Conservation (phyloP, 1,139 yeast genomes). For the Hemisphaericaspora xylofermentans region DNA sequence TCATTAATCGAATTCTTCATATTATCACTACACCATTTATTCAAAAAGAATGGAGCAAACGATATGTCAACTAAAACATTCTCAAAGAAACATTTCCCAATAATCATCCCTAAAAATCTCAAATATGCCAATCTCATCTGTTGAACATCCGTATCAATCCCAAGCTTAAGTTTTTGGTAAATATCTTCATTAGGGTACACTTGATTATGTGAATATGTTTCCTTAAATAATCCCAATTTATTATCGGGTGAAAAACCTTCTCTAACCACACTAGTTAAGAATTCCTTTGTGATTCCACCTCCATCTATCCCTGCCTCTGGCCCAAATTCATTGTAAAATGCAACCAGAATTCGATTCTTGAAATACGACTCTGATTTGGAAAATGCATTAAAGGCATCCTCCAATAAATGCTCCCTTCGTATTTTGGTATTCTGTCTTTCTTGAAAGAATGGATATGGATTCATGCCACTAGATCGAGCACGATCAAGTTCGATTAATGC, state of each 20-base stretch:
- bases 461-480: conserved; percentile 19
- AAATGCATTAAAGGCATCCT: conserved; percentile 70
- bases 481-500: conserved; percentile 57
- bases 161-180: conserved; percentile 28
- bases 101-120: conserved; percentile 71
- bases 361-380: conserved; percentile 44
- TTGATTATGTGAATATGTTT: conserved; percentile 51
- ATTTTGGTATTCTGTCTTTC: conserved; percentile 48
- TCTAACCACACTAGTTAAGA: conserved; percentile 67
- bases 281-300: conserved; percentile 93
- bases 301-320: conserved; percentile 93
- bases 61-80: conserved; percentile 76
- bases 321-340: conserved; percentile 65
- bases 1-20: conserved; percentile 73
- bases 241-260: conserved; percentile 59
- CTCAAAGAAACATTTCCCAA: conserved; percentile 91
- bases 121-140: conserved; percentile 38
- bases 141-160: conserved; percentile 29
- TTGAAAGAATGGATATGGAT: conserved; percentile 17
- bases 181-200: conserved; percentile 74
- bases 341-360: conserved; percentile 60
- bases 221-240: conserved; percentile 43
- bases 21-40: conserved; percentile 55
- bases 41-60: conserved; percentile 85
- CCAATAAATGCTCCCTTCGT: conserved; percentile 65